These are phyloP conservation scores for Athelia sp. DNA, from an alignment of 1,284 basidiomycete genomes.

Conservation along the genomic window DNA sequence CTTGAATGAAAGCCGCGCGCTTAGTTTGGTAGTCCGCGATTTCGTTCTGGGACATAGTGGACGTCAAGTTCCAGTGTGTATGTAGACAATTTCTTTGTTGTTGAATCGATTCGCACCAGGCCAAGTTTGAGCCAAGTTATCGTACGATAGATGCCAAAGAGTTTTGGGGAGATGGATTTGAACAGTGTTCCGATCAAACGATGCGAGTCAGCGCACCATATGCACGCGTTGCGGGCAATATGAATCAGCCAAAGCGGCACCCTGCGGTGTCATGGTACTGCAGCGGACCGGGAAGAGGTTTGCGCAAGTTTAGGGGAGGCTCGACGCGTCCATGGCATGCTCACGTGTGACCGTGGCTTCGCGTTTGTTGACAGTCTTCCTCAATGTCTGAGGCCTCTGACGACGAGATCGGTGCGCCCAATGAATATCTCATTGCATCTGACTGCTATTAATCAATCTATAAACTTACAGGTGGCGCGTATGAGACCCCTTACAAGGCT, in stretches of 20 bases:
- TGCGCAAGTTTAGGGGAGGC: neutral
- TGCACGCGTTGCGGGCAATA: too few species aligned
- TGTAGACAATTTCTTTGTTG: too few species aligned
- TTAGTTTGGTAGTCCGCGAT: conserved; percentile 34
- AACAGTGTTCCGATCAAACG: too few species aligned
- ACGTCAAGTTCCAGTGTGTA: neutral
- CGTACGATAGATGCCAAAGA: too few species aligned
- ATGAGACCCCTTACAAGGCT: conserved; percentile 1
- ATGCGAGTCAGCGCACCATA: too few species aligned
- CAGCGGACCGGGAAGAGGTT: too few species aligned
- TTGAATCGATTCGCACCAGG: too few species aligned
- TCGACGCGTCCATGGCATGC: neutral
- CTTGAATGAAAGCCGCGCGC: conserved; percentile 41
- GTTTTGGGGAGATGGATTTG: too few species aligned
- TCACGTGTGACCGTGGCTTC: neutral
- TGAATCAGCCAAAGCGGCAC: too few species aligned
- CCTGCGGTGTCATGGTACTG: too few species aligned
- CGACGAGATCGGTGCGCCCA: neutral
- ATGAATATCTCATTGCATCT: neutral
- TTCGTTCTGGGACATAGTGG: conserved; percentile 12
- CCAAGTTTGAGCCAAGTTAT: too few species aligned
- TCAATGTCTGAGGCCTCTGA: neutral
- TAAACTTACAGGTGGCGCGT: neutral
- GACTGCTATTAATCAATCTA: neutral
- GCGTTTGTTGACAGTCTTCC: neutral